Evolutionary conservation across 768 basidiomycete species (phyloP).

Genomic region (Russula brevipes): DNA sequence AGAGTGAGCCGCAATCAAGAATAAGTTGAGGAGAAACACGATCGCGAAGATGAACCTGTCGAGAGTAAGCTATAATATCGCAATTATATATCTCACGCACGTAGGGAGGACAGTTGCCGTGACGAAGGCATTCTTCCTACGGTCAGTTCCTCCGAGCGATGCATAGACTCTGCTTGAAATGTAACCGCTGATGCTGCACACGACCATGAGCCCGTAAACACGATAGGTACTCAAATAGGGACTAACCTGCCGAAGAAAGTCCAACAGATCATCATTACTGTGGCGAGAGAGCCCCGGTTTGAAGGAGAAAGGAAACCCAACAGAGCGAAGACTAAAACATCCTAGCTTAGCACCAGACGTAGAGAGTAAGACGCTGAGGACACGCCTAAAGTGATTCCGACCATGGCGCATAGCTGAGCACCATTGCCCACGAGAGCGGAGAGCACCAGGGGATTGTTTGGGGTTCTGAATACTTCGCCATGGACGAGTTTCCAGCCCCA

Average conservation of each 20-base stretch:
- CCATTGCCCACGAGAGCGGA: constrained; percentile 91
- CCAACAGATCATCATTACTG: constrained; percentile 93
- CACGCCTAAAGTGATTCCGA: constrained; percentile 75
- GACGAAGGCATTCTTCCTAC: constrained; percentile 75
- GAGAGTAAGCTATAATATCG: not conserved
- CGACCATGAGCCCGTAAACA: constrained; percentile 13
- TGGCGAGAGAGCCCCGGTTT: constrained; percentile 90
- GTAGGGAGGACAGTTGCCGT: constrained; percentile 87
- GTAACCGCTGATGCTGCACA: constrained; percentile 79
- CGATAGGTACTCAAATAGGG: not conserved
- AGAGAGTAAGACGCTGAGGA: not conserved
- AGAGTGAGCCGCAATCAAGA: constrained; percentile 77
- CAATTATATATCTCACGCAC: constrained; percentile 40
- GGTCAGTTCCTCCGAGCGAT: constrained; percentile 72
- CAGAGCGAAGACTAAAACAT: constrained; percentile 73
- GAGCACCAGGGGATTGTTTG: constrained; percentile 67
- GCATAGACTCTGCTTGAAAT: constrained; percentile 77
- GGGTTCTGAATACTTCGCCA: constrained; percentile 91
- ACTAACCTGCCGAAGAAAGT: constrained; percentile 82
- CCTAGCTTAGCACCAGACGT: not conserved
- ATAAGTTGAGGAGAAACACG: constrained; percentile 87
- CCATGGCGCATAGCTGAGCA: constrained; percentile 81
- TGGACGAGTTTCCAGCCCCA: constrained; percentile 98
- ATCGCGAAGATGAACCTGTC: constrained; percentile 72
- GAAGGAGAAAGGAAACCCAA: constrained; percentile 93